Conservation (phyloP, 176 grass and related monocot genomes). For the Aegilops speltoides region DNA sequence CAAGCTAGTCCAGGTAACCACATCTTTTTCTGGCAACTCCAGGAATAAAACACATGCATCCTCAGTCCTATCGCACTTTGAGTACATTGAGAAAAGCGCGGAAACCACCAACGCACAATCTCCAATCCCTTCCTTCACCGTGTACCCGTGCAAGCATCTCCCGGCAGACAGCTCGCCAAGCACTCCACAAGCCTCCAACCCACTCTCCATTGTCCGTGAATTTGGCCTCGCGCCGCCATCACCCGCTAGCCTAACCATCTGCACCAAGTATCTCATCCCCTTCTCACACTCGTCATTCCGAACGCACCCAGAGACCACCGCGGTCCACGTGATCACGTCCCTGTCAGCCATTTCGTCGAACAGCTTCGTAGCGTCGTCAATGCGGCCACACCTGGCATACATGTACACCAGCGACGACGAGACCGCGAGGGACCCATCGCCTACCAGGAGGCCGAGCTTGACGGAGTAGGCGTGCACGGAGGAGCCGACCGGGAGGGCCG, state of each 20-base stretch:
- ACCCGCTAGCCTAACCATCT: slow-evolving; percentile 32
- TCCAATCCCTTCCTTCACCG: slow-evolving; percentile 36
- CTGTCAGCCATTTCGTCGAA: slow-evolving; percentile 70
- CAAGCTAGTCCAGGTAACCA: slow-evolving; percentile 74
- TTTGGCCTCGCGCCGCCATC: slow-evolving; percentile 40
- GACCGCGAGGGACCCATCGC: slow-evolving; percentile 45
- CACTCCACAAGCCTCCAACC: slow-evolving; percentile 52
- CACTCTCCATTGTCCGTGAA: slow-evolving; percentile 57
- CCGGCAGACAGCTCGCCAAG: slow-evolving; percentile 41
- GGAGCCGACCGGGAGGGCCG: slow-evolving; percentile 36
- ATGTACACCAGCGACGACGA: slow-evolving; percentile 67
- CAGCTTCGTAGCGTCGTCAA: slow-evolving; percentile 40
- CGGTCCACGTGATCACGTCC: slow-evolving; percentile 73
- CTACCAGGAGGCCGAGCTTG: slow-evolving; percentile 49
- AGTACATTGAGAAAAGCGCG: slow-evolving; percentile 67
- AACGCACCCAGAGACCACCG: slow-evolving; percentile 63
- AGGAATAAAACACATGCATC: slow-evolving; percentile 44
- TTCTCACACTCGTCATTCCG: slow-evolving; percentile 39
- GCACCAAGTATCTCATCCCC: slow-evolving; percentile 38
- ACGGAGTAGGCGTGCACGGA: slow-evolving; percentile 52
- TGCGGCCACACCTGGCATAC: slow-evolving; percentile 51
- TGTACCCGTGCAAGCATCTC: slow-evolving; percentile 59
- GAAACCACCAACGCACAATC: slow-evolving; percentile 31
- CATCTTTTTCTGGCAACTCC: slow-evolving; percentile 60
- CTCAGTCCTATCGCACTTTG: slow-evolving; percentile 53